A percentile compares a stretch with the other conserved stretches of the same genome.
Evolutionary conservation across 441 rosid species (phyloP).

Genomic region (Adansonia gregorii): DNA sequence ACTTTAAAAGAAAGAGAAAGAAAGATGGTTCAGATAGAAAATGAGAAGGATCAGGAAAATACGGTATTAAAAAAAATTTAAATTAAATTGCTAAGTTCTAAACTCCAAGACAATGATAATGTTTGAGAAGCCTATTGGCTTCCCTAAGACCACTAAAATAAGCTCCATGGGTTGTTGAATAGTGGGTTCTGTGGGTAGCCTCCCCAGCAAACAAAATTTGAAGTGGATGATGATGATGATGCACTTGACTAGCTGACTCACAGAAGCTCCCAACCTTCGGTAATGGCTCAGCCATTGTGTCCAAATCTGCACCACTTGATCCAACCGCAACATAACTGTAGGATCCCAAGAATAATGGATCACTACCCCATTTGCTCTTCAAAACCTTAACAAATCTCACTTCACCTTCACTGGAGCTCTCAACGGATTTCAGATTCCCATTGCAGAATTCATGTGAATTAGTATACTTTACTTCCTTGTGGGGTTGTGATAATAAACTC

Average conservation of each 20-base stretch:
- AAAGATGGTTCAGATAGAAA: constrained; percentile 44
- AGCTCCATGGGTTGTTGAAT: constrained; percentile 97
- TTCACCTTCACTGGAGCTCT: constrained; percentile 27
- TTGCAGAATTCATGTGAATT: constrained; percentile 36
- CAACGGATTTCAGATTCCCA: constrained; percentile 37
- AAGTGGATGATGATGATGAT: constrained; percentile 37
- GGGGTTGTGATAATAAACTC: constrained; percentile 45
- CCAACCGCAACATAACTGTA: constrained; percentile 87
- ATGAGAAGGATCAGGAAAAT: constrained; percentile 43
- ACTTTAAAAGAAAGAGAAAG: constrained; percentile 38
- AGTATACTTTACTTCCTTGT: constrained; percentile 33
- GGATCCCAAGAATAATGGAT: constrained; percentile 88
- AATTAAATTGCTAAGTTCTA: constrained; percentile 38
- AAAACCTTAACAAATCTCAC: constrained; percentile 55
- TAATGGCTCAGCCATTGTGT: constrained; percentile 83
- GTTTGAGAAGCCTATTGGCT: constrained; percentile 94
- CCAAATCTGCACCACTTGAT: constrained; percentile 87
- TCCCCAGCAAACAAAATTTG: constrained; percentile 97
- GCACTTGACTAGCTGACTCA: not conserved
- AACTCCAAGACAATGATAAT: constrained; percentile 62
- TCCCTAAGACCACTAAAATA: constrained; percentile 96
- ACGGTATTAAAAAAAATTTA: constrained; percentile 32
- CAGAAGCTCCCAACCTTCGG: constrained; percentile 43
- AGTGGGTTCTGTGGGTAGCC: constrained; percentile 96
- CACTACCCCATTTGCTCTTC: constrained; percentile 86